Evolutionary conservation across 2,329 filamentous ascomycete species (phyloP).

Genomic region (Cercospora sp.): DNA sequence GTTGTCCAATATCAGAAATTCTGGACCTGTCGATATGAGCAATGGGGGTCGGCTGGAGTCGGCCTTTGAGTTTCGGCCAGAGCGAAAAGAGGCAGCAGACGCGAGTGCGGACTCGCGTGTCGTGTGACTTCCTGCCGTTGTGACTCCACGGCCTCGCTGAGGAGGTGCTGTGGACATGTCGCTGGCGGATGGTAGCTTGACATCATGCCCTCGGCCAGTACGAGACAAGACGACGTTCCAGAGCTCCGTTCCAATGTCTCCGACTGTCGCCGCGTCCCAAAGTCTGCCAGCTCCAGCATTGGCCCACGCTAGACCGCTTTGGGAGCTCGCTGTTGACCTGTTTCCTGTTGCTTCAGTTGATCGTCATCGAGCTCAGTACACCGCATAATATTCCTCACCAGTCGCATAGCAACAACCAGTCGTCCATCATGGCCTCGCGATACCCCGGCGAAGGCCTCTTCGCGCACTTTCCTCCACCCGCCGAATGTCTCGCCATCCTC

Average conservation of each 20-base stretch:
- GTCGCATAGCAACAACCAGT: not conserved
- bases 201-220: not conserved
- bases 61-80: constrained; percentile 1
- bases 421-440: constrained; percentile 22
- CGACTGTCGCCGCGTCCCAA: not conserved
- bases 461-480: constrained; percentile 37
- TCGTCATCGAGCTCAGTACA: not conserved
- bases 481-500: constrained; percentile 40
- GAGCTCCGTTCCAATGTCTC: not conserved
- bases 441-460: constrained; percentile 22
- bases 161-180: not conserved
- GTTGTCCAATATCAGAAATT: not conserved
- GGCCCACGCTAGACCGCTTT: not conserved
- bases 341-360: not conserved
- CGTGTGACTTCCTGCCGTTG: not conserved
- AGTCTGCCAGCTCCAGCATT: not conserved
- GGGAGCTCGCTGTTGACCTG: not conserved
- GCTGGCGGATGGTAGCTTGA: not conserved
- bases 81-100: not conserved
- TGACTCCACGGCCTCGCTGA: not conserved
- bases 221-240: not conserved
- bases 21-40: not conserved
- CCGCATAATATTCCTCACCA: not conserved
- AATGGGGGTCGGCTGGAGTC: not conserved
- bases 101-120: not conserved